Evolutionary conservation across 2,329 filamentous ascomycete genomes (phyloP).

Genomic region (Elsinoe fawcettii): DNA sequence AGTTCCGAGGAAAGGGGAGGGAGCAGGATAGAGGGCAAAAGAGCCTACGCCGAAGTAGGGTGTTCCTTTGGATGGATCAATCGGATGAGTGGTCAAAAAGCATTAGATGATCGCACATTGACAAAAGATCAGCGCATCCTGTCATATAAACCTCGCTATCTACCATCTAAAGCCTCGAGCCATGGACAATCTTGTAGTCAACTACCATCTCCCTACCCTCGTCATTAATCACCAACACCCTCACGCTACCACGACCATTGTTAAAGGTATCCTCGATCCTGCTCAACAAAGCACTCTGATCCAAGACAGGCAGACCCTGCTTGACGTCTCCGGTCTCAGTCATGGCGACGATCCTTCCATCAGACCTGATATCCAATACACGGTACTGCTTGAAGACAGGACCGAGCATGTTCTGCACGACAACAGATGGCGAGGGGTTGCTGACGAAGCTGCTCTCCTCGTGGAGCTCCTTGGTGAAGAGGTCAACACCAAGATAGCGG

Average conservation of each 20-base stretch:
- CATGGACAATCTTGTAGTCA: constrained; percentile 98
- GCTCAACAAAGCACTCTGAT: constrained; percentile 82
- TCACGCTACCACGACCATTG: constrained; percentile 85
- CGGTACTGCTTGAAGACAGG: constrained; percentile 99
- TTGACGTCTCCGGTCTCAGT: constrained; percentile 98
- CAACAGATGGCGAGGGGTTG: constrained; percentile 90
- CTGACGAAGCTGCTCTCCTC: constrained; percentile 98
- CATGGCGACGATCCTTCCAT: constrained; percentile 79
- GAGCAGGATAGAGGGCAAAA: too few species aligned
- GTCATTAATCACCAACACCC: constrained; percentile 93
- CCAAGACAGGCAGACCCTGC: constrained; percentile 85
- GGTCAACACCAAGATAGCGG: constrained; percentile 98
- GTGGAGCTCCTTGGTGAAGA: constrained; percentile 99
- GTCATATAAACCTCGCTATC: neutral
- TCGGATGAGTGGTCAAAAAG: too few species aligned
- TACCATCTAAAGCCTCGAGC: constrained; percentile 50
- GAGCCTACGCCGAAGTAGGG: too few species aligned
- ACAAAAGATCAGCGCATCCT: too few species aligned
- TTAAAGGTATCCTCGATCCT: constrained; percentile 79
- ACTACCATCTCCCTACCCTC: constrained; percentile 88
- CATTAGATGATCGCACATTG: too few species aligned
- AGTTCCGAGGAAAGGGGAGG: too few species aligned
- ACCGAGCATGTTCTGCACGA: constrained; percentile 99
- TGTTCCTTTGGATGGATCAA: too few species aligned
- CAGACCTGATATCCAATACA: constrained; percentile 92